A percentile compares a stretch with the other conserved stretches of the same genome.
phyloP scores from a whole-genome alignment of 139 green algal species.

The Trebouxia sp. region DNA sequence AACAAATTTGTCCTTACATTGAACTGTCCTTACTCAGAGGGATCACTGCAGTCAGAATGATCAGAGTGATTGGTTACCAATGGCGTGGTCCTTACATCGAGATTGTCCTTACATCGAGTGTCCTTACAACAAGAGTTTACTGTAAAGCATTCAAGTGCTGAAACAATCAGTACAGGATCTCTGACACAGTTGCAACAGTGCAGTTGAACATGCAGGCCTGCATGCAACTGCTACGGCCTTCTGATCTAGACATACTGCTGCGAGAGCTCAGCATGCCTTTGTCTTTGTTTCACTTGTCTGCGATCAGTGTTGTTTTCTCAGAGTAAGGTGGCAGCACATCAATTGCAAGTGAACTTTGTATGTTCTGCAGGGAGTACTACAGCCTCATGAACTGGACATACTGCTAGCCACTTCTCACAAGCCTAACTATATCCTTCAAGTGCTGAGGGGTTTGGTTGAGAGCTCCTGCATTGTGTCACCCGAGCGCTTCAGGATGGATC shows the following conservation, averaged over 20 bases:
- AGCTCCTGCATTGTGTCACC: not conserved
- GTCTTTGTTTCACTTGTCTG: not conserved
- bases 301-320: not conserved
- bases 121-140: too few species aligned
- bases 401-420: slow-evolving; percentile 38
- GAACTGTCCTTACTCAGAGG: too few species aligned
- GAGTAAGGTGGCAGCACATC: not conserved
- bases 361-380: slow-evolving; percentile 36
- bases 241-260: not conserved
- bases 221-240: not conserved
- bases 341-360: not conserved
- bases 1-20: too few species aligned
- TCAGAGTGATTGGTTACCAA: too few species aligned
- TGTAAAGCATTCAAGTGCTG: too few species aligned
- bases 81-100: too few species aligned
- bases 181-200: not conserved
- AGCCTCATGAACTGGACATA: slow-evolving; percentile 29
- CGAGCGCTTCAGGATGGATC: slow-evolving; percentile 22
- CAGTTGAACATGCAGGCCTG: not conserved
- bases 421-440: slow-evolving; percentile 35
- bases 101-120: too few species aligned
- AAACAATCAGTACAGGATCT: too few species aligned
- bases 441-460: slow-evolving; percentile 13
- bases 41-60: too few species aligned
- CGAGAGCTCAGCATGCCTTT: too few species aligned